Conservation (phyloP, 75 land plant genomes). For the Pinus taeda region DNA sequence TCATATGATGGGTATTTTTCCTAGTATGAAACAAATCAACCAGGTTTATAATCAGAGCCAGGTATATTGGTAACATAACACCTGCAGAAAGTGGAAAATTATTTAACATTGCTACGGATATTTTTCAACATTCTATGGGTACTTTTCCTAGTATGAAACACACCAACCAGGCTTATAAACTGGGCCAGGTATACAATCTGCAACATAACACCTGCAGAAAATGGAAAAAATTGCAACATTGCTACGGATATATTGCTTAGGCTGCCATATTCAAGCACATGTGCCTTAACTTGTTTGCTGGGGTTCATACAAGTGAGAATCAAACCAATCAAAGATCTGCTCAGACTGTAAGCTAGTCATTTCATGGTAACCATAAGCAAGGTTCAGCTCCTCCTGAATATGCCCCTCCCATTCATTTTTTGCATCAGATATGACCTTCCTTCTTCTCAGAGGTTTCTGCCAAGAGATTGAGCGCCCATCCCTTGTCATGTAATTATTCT, state of each 20-base stretch:
- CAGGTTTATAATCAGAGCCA: not conserved
- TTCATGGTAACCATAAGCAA: slow-evolving; percentile 91
- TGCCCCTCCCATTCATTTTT: slow-evolving; percentile 32
- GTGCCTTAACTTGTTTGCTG: not conserved
- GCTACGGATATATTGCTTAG: not conserved
- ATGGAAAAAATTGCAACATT: not conserved
- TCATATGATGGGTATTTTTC: not conserved
- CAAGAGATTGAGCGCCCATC: slow-evolving; percentile 71
- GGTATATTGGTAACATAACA: not conserved
- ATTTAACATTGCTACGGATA: not conserved
- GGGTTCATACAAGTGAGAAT: slow-evolving; percentile 30
- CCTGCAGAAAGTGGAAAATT: not conserved
- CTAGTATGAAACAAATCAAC: not conserved
- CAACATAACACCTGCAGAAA: not conserved
- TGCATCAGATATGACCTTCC: slow-evolving; percentile 10
- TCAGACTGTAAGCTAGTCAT: slow-evolving; percentile 75
- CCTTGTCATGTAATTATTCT: slow-evolving; percentile 51
- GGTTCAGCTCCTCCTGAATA: slow-evolving; percentile 83
- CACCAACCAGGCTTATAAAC: not conserved
- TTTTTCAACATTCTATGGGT: not conserved
- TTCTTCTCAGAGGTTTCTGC: slow-evolving; percentile 40
- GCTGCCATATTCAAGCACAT: not conserved
- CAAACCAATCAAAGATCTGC: slow-evolving; percentile 77
- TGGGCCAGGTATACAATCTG: not conserved
- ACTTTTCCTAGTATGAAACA: not conserved